Conservation (phyloP, 805 yeast species). For the Blastobotrys americana region DNA sequence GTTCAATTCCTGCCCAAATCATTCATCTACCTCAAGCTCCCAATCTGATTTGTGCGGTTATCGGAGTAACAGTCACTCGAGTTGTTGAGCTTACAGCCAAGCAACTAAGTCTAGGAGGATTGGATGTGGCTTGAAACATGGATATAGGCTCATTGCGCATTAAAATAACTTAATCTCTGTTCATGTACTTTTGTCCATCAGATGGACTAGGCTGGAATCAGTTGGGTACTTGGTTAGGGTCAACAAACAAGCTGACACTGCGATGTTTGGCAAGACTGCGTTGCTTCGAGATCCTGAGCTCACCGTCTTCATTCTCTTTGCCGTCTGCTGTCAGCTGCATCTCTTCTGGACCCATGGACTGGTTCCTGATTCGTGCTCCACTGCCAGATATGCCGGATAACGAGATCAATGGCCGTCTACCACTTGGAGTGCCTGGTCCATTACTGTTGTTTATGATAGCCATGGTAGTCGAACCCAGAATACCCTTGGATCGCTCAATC, state of each 20-base stretch:
- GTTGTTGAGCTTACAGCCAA: background rate
- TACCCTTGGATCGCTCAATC: conserved; percentile 27
- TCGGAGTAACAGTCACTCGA: background rate
- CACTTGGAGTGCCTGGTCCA: conserved; percentile 6
- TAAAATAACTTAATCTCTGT: no score
- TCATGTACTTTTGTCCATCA: no score
- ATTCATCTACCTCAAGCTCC: background rate
- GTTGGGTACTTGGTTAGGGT: no score
- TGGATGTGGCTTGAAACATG: background rate
- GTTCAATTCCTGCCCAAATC: background rate
- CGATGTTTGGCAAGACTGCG: conserved; percentile 10
- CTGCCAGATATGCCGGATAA: conserved; percentile 4
- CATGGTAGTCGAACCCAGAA: conserved; percentile 25
- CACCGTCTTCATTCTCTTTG: conserved; percentile 12
- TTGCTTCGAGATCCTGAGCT: conserved; percentile 11
- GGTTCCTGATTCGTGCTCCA: conserved; percentile 9
- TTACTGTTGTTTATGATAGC: conserved; percentile 18
- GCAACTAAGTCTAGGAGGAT: background rate
- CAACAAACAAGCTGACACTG: conserved; percentile 13
- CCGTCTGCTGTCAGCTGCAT: conserved; percentile 1
- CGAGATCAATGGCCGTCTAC: conserved; percentile 2
- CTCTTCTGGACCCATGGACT: conserved; percentile 15
- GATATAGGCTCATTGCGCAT: no score
- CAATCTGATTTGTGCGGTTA: background rate
- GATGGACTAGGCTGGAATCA: no score